Conservation (phyloP, 345 rosid genomes). For the Orychophragmus violaceus region DNA sequence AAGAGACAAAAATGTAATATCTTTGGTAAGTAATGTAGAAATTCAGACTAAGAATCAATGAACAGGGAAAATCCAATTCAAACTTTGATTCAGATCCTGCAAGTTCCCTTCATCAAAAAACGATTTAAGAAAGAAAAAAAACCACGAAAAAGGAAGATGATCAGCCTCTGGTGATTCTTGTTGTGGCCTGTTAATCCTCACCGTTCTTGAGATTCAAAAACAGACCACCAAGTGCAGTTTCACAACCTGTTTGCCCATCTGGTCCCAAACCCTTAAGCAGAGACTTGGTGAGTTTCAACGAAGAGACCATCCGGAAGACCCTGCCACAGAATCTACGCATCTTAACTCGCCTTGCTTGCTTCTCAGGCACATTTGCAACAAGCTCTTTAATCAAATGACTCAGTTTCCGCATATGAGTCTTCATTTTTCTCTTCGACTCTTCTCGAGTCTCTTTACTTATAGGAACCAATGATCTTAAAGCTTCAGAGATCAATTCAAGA, state of each 20-base stretch:
- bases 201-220: not conserved
- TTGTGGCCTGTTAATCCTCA: not conserved
- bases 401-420: not conserved
- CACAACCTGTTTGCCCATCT: not conserved
- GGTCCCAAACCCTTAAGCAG: not conserved
- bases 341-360: not conserved
- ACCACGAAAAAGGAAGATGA: not conserved
- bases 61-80: no score
- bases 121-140: not conserved
- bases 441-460: not conserved
- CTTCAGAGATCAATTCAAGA: not conserved
- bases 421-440: not conserved
- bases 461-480: not conserved
- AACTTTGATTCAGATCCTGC: no score
- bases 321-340: not conserved
- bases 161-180: not conserved
- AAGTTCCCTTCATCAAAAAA: no score
- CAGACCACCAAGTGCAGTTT: not conserved
- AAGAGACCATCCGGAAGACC: not conserved
- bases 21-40: not conserved
- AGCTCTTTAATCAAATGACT: not conserved
- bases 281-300: not conserved
- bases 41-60: no score
- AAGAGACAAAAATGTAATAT: not conserved
- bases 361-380: not conserved